Conservation (phyloP, 768 basidiomycete species). For the Sarcomyxa edulis region DNA sequence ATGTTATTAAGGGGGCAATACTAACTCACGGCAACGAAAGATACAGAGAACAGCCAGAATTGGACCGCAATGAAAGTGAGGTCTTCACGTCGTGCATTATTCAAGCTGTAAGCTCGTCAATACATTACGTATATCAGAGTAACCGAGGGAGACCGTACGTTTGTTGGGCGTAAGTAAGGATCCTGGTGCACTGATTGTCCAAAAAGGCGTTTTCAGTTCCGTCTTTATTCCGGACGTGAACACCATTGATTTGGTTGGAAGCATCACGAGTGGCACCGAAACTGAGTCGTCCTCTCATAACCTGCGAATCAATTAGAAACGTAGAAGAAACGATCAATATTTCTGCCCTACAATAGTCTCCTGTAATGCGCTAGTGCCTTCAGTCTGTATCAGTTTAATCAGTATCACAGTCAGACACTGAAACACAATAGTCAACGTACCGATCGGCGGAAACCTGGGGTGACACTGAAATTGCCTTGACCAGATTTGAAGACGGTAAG, state of each 20-base stretch:
- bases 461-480: neutral
- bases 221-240: constrained; percentile 17
- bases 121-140: neutral
- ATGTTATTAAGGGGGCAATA: neutral
- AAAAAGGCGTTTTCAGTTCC: constrained; percentile 17
- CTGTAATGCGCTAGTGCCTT: no score
- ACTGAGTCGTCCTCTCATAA: no score
- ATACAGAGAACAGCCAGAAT: constrained; percentile 49
- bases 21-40: constrained; percentile 29
- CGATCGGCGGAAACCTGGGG: neutral
- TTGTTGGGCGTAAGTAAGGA: constrained; percentile 37
- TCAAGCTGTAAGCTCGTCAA: constrained; percentile 24
- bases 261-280: neutral
- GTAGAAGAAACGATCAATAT: no score
- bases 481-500: constrained; percentile 26
- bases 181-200: constrained; percentile 35
- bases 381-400: neutral
- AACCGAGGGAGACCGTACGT: constrained; percentile 27
- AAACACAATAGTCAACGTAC: neutral
- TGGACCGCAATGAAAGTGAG: constrained; percentile 41
- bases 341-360: no score
- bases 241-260: constrained; percentile 14
- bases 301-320: no score
- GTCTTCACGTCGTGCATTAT: constrained; percentile 41
- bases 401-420: neutral